Evolutionary conservation across 2,329 filamentous ascomycete genomes (phyloP).

Genomic region (Fusarium robinianum): DNA sequence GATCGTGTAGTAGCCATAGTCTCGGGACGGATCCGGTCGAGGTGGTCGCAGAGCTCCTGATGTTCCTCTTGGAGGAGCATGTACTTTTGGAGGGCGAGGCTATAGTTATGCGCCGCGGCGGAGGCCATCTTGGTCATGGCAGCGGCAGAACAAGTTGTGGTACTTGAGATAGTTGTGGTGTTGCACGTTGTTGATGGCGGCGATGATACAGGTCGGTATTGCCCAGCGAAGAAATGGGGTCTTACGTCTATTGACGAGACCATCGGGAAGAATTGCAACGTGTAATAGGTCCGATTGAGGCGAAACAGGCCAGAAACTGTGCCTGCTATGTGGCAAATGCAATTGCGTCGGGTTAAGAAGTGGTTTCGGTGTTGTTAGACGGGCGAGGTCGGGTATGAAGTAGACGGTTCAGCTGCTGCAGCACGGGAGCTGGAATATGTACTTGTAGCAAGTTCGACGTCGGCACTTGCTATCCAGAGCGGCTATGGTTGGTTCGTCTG

Average conservation of each 20-base stretch:
- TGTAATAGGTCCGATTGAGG: slow-evolving; percentile 4
- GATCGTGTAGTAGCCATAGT: slow-evolving; percentile 42
- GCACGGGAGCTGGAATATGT: slow-evolving; percentile 7
- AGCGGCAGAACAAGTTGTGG: slow-evolving; percentile 5
- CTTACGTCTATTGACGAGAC: slow-evolving; percentile 40
- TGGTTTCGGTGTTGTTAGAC: slow-evolving; percentile 13
- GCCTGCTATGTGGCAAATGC: too few species aligned
- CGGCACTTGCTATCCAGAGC: too few species aligned
- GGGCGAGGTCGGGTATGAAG: slow-evolving; percentile 4
- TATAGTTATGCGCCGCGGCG: slow-evolving; percentile 41
- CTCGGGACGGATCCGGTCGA: slow-evolving; percentile 55
- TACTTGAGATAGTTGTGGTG: slow-evolving; percentile 6
- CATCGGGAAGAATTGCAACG: slow-evolving; percentile 37
- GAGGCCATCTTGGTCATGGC: slow-evolving; percentile 37
- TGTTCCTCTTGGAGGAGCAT: slow-evolving; percentile 59
- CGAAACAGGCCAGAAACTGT: too few species aligned
- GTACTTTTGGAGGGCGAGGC: slow-evolving; percentile 59
- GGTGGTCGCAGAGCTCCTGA: slow-evolving; percentile 55
- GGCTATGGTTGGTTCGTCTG: too few species aligned
- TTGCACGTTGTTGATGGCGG: slow-evolving; percentile 25
- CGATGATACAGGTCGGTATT: slow-evolving; percentile 30
- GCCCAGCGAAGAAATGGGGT: slow-evolving; percentile 35
- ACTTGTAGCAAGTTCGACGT: too few species aligned
- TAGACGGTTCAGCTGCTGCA: slow-evolving; percentile 8
- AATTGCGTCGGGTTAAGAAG: slow-evolving; percentile 4